Conservation (phyloP, 1,284 basidiomycete genomes). For the Leccinum griseonigrum region DNA sequence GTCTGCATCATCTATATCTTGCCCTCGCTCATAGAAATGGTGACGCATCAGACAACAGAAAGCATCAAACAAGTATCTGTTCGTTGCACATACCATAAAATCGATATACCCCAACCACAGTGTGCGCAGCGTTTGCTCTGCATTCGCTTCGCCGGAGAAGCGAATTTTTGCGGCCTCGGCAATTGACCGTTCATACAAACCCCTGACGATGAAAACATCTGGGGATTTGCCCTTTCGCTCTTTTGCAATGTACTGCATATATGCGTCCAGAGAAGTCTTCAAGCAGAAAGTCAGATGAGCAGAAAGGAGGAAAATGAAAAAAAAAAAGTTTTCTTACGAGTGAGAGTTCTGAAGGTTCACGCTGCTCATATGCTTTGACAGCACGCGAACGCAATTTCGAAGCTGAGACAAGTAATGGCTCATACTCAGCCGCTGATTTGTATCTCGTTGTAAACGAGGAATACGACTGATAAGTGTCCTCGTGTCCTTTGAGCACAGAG, state of each 20-base stretch:
- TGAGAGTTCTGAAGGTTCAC: slow-evolving; percentile 58
- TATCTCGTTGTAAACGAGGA: slow-evolving; percentile 84
- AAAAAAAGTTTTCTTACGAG: slow-evolving; percentile 41
- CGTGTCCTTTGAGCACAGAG: slow-evolving; percentile 46
- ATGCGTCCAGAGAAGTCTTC: slow-evolving; percentile 56
- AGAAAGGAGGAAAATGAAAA: not conserved
- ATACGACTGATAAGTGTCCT: slow-evolving; percentile 80
- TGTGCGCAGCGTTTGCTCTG: slow-evolving; percentile 54
- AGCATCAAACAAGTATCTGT: not conserved
- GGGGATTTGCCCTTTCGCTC: slow-evolving; percentile 66
- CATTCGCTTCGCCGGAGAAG: slow-evolving; percentile 48
- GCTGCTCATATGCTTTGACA: slow-evolving; percentile 56
- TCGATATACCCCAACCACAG: slow-evolving; percentile 70
- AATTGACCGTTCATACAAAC: slow-evolving; percentile 78
- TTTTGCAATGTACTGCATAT: slow-evolving; percentile 59
- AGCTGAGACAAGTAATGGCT: slow-evolving; percentile 69
- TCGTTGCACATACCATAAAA: slow-evolving; percentile 41
- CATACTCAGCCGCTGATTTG: slow-evolving; percentile 74
- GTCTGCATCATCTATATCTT: slow-evolving; percentile 40
- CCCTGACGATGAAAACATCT: slow-evolving; percentile 57
- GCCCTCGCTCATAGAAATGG: slow-evolving; percentile 42
- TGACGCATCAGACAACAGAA: not conserved
- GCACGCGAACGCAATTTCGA: slow-evolving; percentile 66
- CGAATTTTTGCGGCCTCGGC: slow-evolving; percentile 61
- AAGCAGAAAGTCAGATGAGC: not conserved